Base-by-base conservation (phyloP, 768 basidiomycete species). In the Macrolepiota dolichaula region DNA sequence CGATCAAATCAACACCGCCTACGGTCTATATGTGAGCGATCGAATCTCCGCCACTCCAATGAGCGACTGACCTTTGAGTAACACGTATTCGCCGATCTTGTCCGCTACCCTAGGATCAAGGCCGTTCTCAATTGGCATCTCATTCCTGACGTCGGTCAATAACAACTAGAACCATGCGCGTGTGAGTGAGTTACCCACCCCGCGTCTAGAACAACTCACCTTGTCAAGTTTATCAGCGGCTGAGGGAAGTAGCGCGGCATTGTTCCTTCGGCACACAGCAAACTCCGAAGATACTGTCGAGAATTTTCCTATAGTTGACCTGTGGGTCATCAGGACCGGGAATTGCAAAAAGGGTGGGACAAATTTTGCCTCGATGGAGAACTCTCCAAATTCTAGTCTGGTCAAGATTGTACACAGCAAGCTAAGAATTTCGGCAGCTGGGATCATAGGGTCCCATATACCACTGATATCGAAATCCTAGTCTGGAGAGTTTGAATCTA, bases 181-280 rank as follows among this genome's bases (percentile, higher is more conserved):
- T 51, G 54, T 49, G 46, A 66, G 54, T 42, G 27, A 22, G 2
- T 42, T 51, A 25, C 50, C 51, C 56, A 36, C 29, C 49, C 17
- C 24, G 24, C 7, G 10, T 42, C 29, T 27, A 59, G 22, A 24
- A 44, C 27, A 17, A 67, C 75, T 27, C 57, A 91, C 91, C 85
- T 98, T 99, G 81, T 99, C 97, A 11, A 99, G 85, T 73, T 98
- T 99, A 75, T 99, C 97, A 10, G 98, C 96, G 0, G 97, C 96
- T 15, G 93, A 96, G 0, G 94, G 94, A 96, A 64, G 98, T 98
- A 13, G 88, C 78, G 4, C 96, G 85, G 52, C 92, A 95, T 76
- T 94, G 97, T 25, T 94, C 93, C 24, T 77, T 67, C 0, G 95
- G 91, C 4, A 99, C 97, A 57, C 97, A 97, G 66, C 96, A 98